phyloP scores from a whole-genome alignment of 1,139 yeast species.

The Entelexis paramagnoliae region DNA sequence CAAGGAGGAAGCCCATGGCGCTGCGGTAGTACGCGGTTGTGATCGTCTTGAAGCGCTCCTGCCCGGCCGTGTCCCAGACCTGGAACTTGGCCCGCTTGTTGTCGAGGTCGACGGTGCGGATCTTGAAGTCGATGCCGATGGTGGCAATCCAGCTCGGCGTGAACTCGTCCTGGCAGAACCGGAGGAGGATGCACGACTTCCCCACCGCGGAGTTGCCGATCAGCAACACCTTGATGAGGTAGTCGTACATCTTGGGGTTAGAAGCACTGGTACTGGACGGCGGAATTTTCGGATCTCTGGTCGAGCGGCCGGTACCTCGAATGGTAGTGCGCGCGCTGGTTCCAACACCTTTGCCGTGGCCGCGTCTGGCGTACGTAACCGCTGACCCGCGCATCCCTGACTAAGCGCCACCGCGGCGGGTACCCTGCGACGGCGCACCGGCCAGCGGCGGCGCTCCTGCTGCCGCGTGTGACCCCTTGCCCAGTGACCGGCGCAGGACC shows the following conservation, averaged over 20 bases:
- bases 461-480: no score
- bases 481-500: no score
- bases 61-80: constrained; percentile 99
- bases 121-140: constrained; percentile 95
- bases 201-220: constrained; percentile 98
- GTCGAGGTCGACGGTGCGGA: constrained; percentile 88
- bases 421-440: not conserved
- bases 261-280: constrained; percentile 17
- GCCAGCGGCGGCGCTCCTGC: no score
- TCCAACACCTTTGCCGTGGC: not conserved
- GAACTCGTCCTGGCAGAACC: constrained; percentile 95
- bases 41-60: constrained; percentile 94
- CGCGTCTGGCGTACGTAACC: constrained; percentile 5
- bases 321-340: not conserved
- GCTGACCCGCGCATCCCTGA: not conserved
- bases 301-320: not conserved
- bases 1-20: constrained; percentile 94
- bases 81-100: constrained; percentile 90
- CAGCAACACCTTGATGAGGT: constrained; percentile 83
- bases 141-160: constrained; percentile 95
- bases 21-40: constrained; percentile 98
- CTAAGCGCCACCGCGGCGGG: not conserved
- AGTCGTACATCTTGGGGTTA: constrained; percentile 50
- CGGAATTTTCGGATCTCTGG: constrained; percentile 4
- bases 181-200: constrained; percentile 81